Percentiles rank a stretch among this genome's conserved stretches.
phyloP scores from a whole-genome alignment of 345 rosid species.

The Schrenkiella parvula region DNA sequence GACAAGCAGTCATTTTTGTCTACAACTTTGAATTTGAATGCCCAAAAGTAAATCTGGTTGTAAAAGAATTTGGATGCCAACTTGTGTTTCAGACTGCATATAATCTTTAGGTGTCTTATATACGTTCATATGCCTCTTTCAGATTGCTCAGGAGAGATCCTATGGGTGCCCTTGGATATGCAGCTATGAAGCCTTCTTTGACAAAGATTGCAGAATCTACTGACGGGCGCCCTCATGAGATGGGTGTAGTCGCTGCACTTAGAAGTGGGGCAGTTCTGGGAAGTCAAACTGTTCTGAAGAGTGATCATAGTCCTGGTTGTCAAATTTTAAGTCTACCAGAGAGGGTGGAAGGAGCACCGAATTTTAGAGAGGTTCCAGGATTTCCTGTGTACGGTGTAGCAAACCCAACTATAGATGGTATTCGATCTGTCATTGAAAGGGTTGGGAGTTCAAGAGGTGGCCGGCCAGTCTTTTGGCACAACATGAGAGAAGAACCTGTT shows the following conservation, averaged over 20 bases:
- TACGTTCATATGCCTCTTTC: constrained; percentile 23
- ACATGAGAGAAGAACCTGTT: constrained; percentile 99
- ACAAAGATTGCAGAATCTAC: constrained; percentile 73
- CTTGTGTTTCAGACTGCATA: neutral
- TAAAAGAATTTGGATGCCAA: neutral
- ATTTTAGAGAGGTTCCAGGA: constrained; percentile 94
- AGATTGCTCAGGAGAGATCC: constrained; percentile 98
- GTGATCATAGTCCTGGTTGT: constrained; percentile 98
- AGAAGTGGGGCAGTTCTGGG: constrained; percentile 97
- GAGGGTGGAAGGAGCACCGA: constrained; percentile 97
- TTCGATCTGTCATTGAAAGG: constrained; percentile 75
- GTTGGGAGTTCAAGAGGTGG: constrained; percentile 80
- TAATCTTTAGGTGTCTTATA: constrained; percentile 18
- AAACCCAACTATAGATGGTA: constrained; percentile 95
- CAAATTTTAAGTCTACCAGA: constrained; percentile 73
- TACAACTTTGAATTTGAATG: neutral
- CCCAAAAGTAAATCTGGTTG: neutral
- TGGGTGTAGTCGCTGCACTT: constrained; percentile 82
- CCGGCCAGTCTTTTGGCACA: constrained; percentile 89
- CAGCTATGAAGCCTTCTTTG: constrained; percentile 59
- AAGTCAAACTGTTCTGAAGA: constrained; percentile 94
- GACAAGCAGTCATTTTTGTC: neutral
- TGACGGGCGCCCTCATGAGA: constrained; percentile 85
- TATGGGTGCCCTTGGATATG: constrained; percentile 96
- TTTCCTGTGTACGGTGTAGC: constrained; percentile 99